Evolutionary conservation across 2,329 filamentous ascomycete genomes (phyloP).

Genomic region (Ampelomyces quisqualis): DNA sequence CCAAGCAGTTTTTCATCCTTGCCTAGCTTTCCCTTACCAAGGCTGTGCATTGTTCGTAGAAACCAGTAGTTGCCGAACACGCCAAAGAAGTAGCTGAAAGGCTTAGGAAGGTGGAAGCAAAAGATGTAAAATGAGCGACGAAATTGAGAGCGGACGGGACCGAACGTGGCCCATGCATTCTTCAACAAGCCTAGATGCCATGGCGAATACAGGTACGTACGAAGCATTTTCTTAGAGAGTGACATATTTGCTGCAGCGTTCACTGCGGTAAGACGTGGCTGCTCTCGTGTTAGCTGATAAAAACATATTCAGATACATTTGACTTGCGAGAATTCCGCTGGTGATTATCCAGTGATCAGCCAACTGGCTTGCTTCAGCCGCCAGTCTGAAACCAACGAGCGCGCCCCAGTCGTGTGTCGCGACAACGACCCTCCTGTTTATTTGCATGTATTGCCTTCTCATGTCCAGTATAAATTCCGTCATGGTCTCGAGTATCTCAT

Average conservation of each 20-base stretch:
- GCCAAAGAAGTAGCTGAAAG: slow-evolving; percentile 49
- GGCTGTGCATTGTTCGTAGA: slow-evolving; percentile 46
- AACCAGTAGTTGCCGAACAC: slow-evolving; percentile 54
- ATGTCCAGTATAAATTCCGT: slow-evolving; percentile 56
- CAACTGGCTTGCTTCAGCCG: slow-evolving; percentile 58
- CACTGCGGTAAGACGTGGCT: slow-evolving; percentile 47
- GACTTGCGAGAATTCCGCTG: slow-evolving; percentile 56
- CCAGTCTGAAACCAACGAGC: slow-evolving; percentile 55
- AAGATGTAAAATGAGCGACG: slow-evolving; percentile 57
- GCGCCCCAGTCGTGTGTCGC: slow-evolving; percentile 60
- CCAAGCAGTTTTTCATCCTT: slow-evolving; percentile 11
- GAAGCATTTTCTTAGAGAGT: slow-evolving; percentile 54
- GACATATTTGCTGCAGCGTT: slow-evolving; percentile 47
- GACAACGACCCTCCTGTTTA: slow-evolving; percentile 44
- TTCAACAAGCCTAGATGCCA: slow-evolving; percentile 49
- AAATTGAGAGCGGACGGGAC: slow-evolving; percentile 53
- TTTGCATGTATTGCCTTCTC: slow-evolving; percentile 47
- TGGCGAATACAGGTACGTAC: slow-evolving; percentile 51
- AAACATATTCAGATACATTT: background rate
- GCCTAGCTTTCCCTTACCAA: slow-evolving; percentile 36
- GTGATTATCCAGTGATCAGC: slow-evolving; percentile 58
- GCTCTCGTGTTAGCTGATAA: background rate
- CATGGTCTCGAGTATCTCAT: slow-evolving; percentile 55
- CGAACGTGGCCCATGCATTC: slow-evolving; percentile 48
- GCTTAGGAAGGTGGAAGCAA: slow-evolving; percentile 53